Percentiles rank a stretch among this genome's conserved stretches.
These are phyloP conservation scores for Mycena haematopus DNA, from an alignment of 768 basidiomycete species.

Conservation along the genomic window DNA sequence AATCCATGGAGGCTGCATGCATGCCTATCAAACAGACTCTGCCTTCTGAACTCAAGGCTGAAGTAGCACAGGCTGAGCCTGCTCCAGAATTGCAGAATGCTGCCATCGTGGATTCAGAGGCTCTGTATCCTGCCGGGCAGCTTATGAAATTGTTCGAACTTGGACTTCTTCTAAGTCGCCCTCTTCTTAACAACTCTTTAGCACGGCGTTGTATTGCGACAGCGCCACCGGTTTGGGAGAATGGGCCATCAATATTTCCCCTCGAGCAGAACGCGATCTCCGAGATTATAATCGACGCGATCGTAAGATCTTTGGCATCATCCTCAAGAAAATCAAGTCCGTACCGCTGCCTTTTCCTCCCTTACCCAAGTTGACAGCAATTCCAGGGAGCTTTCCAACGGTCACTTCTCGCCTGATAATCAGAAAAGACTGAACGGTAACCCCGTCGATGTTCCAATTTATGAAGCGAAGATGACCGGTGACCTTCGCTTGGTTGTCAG, in stretches of 20 bases:
- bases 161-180: too few species aligned
- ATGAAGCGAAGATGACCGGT: conserved; percentile 69
- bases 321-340: conserved; percentile 73
- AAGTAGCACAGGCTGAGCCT: conserved; percentile 38
- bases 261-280: conserved; percentile 26
- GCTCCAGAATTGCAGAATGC: conserved; percentile 48
- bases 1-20: conserved; percentile 14
- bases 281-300: conserved; percentile 43
- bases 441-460: conserved; percentile 59
- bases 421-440: conserved; percentile 62
- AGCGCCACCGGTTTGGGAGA: conserved; percentile 24
- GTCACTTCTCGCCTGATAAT: conserved; percentile 72
- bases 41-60: conserved; percentile 38
- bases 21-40: neutral
- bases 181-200: neutral
- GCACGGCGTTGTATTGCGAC: conserved; percentile 21
- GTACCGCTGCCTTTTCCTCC: conserved; percentile 21
- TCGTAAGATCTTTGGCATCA: conserved; percentile 44
- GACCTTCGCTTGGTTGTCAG: conserved; percentile 59
- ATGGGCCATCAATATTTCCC: conserved; percentile 52
- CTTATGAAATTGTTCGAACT: conserved; percentile 23
- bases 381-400: conserved; percentile 68
- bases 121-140: neutral
- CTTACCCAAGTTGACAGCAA: neutral
- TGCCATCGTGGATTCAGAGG: neutral